Percentiles rank a stretch among this genome's conserved stretches.
Evolutionary conservation across 2,329 filamentous ascomycete genomes (phyloP).

Genomic region (Cadophora malorum): DNA sequence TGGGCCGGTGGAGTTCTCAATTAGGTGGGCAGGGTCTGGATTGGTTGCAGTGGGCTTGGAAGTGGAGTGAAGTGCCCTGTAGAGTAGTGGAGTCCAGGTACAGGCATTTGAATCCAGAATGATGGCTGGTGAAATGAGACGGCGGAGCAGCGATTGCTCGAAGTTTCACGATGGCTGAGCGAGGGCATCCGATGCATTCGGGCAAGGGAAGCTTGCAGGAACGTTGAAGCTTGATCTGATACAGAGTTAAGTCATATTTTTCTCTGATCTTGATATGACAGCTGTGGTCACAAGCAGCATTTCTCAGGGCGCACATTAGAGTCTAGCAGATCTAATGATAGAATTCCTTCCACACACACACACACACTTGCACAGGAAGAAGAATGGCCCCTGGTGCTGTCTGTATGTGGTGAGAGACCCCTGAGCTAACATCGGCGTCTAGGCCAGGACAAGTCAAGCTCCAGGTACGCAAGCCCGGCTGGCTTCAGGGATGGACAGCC

Average conservation of each 20-base stretch:
- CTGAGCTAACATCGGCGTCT: constrained; percentile 12
- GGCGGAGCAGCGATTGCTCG: constrained; percentile 6
- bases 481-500: neutral
- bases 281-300: constrained; percentile 8
- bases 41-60: neutral
- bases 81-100: neutral
- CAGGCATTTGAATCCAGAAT: constrained; percentile 2
- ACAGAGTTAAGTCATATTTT: neutral
- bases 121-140: constrained; percentile 15
- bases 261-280: neutral
- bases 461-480: constrained; percentile 9
- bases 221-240: constrained; percentile 2
- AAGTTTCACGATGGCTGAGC: constrained; percentile 12
- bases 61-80: neutral
- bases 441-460: constrained; percentile 9
- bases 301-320: neutral
- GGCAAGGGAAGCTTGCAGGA: neutral
- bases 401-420: neutral
- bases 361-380: neutral
- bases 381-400: too few relatives aligned
- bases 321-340: neutral
- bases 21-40: constrained; percentile 1
- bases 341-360: neutral
- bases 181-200: neutral
- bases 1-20: constrained; percentile 6